These are phyloP conservation scores for Lomentospora prolificans DNA, from an alignment of 2,329 filamentous ascomycete genomes.

Conservation along the genomic window DNA sequence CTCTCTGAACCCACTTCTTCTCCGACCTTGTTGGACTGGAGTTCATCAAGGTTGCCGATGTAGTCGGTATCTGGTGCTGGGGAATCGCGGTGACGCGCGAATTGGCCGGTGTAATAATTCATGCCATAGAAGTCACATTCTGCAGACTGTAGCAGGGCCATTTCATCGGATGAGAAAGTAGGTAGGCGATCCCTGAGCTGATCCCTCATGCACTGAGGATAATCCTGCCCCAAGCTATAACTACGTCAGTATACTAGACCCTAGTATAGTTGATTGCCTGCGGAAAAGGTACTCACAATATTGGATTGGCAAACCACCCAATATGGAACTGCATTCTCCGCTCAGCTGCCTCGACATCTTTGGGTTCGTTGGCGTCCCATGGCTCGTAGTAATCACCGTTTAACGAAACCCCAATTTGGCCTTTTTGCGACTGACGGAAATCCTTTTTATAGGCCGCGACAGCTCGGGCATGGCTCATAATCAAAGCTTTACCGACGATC, in stretches of 20 bases:
- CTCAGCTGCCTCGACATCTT: slow-evolving; percentile 22
- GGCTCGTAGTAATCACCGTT: slow-evolving; percentile 30
- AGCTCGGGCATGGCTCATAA: slow-evolving; percentile 25
- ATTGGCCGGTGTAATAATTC: slow-evolving; percentile 30
- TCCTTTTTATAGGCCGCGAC: slow-evolving; percentile 22
- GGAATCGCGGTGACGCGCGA: slow-evolving; percentile 18
- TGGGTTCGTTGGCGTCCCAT: slow-evolving; percentile 18
- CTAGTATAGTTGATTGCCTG: too few relatives aligned
- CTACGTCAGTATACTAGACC: too few relatives aligned
- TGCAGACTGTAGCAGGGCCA: slow-evolving; percentile 15
- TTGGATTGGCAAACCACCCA: slow-evolving; percentile 29
- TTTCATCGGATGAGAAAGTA: slow-evolving; percentile 18
- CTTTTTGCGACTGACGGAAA: slow-evolving; percentile 19
- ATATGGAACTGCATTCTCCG: slow-evolving; percentile 27
- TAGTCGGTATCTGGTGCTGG: slow-evolving; percentile 20
- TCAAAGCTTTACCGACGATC: slow-evolving; percentile 24
- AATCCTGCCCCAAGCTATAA: slow-evolving; percentile 21
- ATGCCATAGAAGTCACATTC: slow-evolving; percentile 28
- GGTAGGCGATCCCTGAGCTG: slow-evolving; percentile 23
- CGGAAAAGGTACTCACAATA: slow-evolving; percentile 27
- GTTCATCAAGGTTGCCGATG: slow-evolving; percentile 23
- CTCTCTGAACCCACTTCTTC: slow-evolving; percentile 19
- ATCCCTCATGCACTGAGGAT: slow-evolving; percentile 25
- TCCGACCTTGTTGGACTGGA: slow-evolving; percentile 21
- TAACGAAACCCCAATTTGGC: slow-evolving; percentile 24